Percentiles rank a stretch among this genome's conserved stretches.
Conservation (phyloP, 2,329 filamentous ascomycete genomes). For the Talaromyces sp. region DNA sequence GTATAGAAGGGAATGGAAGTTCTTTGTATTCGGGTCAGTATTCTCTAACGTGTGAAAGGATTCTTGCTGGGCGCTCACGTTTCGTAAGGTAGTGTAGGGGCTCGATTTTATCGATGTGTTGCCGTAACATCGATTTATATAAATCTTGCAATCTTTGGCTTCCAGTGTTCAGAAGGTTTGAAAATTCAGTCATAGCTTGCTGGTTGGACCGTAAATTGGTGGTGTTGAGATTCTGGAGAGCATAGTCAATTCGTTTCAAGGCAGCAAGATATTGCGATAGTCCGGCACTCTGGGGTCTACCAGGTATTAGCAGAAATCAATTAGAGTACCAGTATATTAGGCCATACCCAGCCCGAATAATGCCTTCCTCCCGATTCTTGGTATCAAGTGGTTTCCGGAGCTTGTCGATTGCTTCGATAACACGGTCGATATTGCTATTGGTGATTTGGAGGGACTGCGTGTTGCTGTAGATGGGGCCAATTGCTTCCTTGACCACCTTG, state of each 20-base stretch:
- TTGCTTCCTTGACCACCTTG: slow-evolving; percentile 84
- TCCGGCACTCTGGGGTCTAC: slow-evolving; percentile 70
- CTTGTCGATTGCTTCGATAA: slow-evolving; percentile 80
- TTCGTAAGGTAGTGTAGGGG: slow-evolving; percentile 92
- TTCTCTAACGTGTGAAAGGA: neutral
- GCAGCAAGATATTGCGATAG: slow-evolving; percentile 81
- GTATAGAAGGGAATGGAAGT: slow-evolving; percentile 71
- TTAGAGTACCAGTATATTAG: neutral
- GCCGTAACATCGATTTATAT: slow-evolving; percentile 71
- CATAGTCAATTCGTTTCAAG: slow-evolving; percentile 79
- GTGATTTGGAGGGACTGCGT: slow-evolving; percentile 85
- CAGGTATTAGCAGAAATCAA: slow-evolving; percentile 15
- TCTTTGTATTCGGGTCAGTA: slow-evolving; percentile 34
- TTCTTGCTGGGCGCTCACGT: slow-evolving; percentile 42
- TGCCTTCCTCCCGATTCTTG: slow-evolving; percentile 83
- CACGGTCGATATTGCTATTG: slow-evolving; percentile 79
- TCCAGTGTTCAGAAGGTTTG: slow-evolving; percentile 68
- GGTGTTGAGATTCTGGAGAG: slow-evolving; percentile 74
- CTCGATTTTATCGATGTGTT: slow-evolving; percentile 76
- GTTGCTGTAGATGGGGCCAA: slow-evolving; percentile 86
- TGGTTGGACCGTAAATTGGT: slow-evolving; percentile 93
- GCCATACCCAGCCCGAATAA: slow-evolving; percentile 72
- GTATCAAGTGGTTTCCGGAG: slow-evolving; percentile 87
- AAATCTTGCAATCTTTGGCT: slow-evolving; percentile 77
- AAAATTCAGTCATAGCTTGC: slow-evolving; percentile 75